Base-by-base conservation (phyloP, 75 land plant genomes). In the Selaginella tamariscina region DNA sequence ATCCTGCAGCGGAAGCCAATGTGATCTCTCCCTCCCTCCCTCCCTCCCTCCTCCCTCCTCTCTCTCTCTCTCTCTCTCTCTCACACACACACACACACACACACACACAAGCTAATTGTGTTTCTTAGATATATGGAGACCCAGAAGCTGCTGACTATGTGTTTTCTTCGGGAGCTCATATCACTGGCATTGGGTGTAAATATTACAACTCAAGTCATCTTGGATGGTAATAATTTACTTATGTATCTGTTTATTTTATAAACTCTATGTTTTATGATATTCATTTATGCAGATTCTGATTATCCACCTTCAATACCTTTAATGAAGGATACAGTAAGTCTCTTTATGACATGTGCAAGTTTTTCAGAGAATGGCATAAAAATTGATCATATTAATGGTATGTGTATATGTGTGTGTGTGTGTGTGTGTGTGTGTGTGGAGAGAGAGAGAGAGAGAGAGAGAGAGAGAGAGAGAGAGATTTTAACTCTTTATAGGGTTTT, bases 1-100 rank as follows among this genome's bases (percentile, higher is more conserved):
- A 84, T 73, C 97, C 99, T 75, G 97, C 99, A 24, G 91, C 97
- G 70, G 99, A 95, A 91, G 99, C 99, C 66, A 95, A 95, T 82
- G 99, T 95, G 72, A 83, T 81, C 79, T 56, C 30, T 2, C 24
- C 32, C 28, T 23, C 27, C 8, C 59, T n/a, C 2, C 32, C 56
- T 67, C n/a, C 20, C 64, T 1, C 24, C 15, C 15, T 60, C 5
- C 1, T 65, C 63, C 31, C 31, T 65, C 31, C 30, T n/a, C n/a
- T n/a, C n/a, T n/a, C n/a, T n/a, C n/a, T n/a, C n/a, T n/a, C n/a
- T n/a, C n/a, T n/a, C n/a, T n/a, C n/a, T n/a, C n/a, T n/a, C n/a
- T n/a, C n/a, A n/a, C n/a, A n/a, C n/a, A n/a, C n/a, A n/a, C n/a
- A n/a, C n/a, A n/a, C n/a, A n/a, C n/a, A n/a, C n/a, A n/a, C n/a